Evolutionary conservation across 495 filamentous ascomycete genomes (phyloP).

Genomic region (Glonium stellatum): DNA sequence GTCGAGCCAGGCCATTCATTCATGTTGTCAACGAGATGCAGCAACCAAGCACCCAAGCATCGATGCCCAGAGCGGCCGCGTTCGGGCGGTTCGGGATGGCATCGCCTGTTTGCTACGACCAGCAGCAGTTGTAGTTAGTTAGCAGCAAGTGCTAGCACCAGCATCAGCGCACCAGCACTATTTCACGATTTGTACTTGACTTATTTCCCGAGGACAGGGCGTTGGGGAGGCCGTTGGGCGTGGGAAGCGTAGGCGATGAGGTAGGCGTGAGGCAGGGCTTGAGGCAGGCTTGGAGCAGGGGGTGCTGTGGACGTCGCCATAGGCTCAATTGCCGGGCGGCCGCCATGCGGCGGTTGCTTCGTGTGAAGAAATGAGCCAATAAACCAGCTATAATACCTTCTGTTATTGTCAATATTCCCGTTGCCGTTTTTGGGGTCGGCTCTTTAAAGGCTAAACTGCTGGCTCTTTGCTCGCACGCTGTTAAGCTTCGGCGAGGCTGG

Average conservation of each 20-base stretch:
- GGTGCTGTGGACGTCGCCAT: constrained; percentile 16
- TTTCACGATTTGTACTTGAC: too few relatives aligned
- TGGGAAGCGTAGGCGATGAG: neutral
- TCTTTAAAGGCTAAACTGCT: constrained; percentile 28
- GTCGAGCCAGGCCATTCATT: neutral
- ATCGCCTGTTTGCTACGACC: neutral
- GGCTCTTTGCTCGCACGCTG: constrained; percentile 10
- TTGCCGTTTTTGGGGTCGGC: constrained; percentile 23
- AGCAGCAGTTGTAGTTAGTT: too few relatives aligned
- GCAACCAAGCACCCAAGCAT: too few relatives aligned
- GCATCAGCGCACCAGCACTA: too few relatives aligned
- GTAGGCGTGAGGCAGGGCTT: neutral
- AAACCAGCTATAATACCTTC: constrained; percentile 26
- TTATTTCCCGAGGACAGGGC: neutral
- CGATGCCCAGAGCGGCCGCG: neutral
- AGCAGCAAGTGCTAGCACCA: too few relatives aligned
- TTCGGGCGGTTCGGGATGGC: neutral
- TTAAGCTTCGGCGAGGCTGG: neutral
- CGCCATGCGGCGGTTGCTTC: constrained; percentile 18
- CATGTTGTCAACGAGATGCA: too few relatives aligned
- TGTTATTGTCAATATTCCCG: constrained; percentile 32
- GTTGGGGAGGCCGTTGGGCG: constrained; percentile 12
- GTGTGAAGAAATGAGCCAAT: constrained; percentile 26
- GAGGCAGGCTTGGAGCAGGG: neutral
- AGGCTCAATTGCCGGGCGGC: constrained; percentile 21